These are phyloP conservation scores for Catunica adiposa DNA, from an alignment of 2,329 filamentous ascomycete genomes.

Conservation along the genomic window DNA sequence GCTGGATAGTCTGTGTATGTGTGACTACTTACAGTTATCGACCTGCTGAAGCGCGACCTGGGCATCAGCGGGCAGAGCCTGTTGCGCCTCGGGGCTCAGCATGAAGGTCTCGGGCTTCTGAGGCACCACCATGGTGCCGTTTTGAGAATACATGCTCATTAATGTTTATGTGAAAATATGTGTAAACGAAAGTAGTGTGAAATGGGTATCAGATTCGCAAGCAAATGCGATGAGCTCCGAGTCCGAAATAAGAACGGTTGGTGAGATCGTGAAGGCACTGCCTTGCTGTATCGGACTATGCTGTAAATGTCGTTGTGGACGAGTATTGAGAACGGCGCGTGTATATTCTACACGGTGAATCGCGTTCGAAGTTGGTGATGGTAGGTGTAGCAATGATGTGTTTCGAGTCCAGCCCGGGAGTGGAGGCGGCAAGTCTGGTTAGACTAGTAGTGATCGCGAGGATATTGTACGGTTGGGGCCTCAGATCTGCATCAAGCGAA, in stretches of 20 bases:
- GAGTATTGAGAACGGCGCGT: constrained; percentile 7
- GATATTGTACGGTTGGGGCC: not conserved
- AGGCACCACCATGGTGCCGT: constrained; percentile 73
- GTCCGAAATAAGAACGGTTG: not conserved
- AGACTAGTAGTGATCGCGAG: not conserved
- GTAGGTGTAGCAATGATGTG: not conserved
- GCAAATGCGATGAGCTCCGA: not conserved
- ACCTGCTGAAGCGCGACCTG: constrained; percentile 96
- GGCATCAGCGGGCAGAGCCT: constrained; percentile 87
- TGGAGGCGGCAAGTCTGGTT: not conserved
- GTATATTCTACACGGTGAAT: not conserved
- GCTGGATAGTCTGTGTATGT: too few relatives aligned
- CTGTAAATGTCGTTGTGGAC: constrained; percentile 10
- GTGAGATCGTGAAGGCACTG: constrained; percentile 3
- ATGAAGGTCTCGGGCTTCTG: constrained; percentile 99
- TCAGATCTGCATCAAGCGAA: constrained; percentile 8
- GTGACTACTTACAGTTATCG: constrained; percentile 61
- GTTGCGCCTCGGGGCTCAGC: constrained; percentile 91
- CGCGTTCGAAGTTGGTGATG: constrained; percentile 9
- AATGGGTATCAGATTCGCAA: not conserved
- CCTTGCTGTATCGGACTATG: not conserved
- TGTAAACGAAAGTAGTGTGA: not conserved
- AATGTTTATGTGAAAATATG: constrained; percentile 2
- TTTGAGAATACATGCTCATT: constrained; percentile 57
- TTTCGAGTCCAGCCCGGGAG: constrained; percentile 17